Conservation (phyloP, 2,329 filamentous ascomycete species). For the Penicillium sp. region DNA sequence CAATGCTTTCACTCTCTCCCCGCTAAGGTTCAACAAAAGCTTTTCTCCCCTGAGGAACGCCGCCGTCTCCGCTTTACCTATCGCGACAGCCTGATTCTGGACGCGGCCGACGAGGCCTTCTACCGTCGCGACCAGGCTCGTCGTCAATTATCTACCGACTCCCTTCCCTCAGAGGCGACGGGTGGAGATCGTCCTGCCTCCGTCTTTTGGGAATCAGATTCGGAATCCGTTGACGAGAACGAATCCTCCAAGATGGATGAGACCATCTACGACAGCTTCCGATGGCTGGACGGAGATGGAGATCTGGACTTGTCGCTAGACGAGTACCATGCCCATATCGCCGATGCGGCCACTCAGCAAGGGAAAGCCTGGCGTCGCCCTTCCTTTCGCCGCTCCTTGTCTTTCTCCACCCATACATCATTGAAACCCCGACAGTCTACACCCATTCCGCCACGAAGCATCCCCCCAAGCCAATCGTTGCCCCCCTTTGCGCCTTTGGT, state of each 20-base stretch:
- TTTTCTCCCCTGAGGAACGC: slow-evolving; percentile 72
- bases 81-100: slow-evolving; percentile 54
- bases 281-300: slow-evolving; percentile 72
- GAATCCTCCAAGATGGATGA: slow-evolving; percentile 46
- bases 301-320: slow-evolving; percentile 70
- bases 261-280: slow-evolving; percentile 65
- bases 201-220: slow-evolving; percentile 27
- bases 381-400: slow-evolving; percentile 70
- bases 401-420: slow-evolving; percentile 66
- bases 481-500: slow-evolving; percentile 10
- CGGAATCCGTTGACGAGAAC: slow-evolving; percentile 31
- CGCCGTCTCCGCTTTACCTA: slow-evolving; percentile 55
- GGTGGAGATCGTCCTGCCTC: slow-evolving; percentile 22
- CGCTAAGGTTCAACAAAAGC: slow-evolving; percentile 68
- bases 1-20: slow-evolving; percentile 70
- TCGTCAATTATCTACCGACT: slow-evolving; percentile 29
- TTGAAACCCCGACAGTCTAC: slow-evolving; percentile 42
- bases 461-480: slow-evolving; percentile 38
- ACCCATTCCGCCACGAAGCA: slow-evolving; percentile 43
- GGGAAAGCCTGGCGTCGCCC: slow-evolving; percentile 43
- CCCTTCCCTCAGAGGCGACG: slow-evolving; percentile 12
- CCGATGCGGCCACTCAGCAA: slow-evolving; percentile 43
- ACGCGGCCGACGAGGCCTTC: slow-evolving; percentile 60
- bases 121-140: slow-evolving; percentile 44
- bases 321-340: slow-evolving; percentile 66